These are phyloP conservation scores for Escovopsis sp. DNA, from an alignment of 2,329 filamentous ascomycete species.

Conservation along the genomic window DNA sequence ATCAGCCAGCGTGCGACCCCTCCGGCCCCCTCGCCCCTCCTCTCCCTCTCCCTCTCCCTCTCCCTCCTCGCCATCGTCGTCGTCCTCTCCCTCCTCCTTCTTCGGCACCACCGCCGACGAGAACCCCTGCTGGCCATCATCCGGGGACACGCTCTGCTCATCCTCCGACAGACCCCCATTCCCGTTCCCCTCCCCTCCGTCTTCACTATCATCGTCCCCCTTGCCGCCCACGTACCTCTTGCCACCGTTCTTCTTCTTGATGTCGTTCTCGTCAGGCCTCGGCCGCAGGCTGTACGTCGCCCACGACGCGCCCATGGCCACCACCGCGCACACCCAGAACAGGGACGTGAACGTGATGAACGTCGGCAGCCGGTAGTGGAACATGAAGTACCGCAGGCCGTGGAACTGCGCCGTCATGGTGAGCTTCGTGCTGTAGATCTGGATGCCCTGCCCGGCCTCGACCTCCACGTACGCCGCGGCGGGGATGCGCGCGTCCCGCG, in stretches of 20 bases:
- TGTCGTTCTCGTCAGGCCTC: slow-evolving; percentile 4
- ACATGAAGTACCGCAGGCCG: slow-evolving; percentile 75
- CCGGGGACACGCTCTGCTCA: slow-evolving; percentile 28
- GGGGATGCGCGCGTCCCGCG: slow-evolving; percentile 23
- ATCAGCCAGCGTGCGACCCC: slow-evolving; percentile 16
- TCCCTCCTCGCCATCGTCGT: slow-evolving; percentile 22
- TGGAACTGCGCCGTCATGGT: slow-evolving; percentile 59
- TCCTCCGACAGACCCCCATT: slow-evolving; percentile 28
- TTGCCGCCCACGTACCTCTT: slow-evolving; percentile 8
- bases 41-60: no score
- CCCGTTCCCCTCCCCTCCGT: slow-evolving; percentile 17
- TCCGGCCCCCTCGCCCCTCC: no score
- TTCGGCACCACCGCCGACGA: no score
- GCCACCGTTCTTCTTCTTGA: slow-evolving; percentile 4
- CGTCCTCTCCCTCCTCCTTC: slow-evolving; percentile 15
- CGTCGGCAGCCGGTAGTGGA: slow-evolving; percentile 57
- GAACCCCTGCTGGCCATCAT: slow-evolving; percentile 25
- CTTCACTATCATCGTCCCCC: slow-evolving; percentile 14
- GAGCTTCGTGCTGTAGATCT: slow-evolving; percentile 58
- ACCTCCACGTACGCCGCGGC: slow-evolving; percentile 44
- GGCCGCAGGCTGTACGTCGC: slow-evolving; percentile 29
- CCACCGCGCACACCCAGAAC: slow-evolving; percentile 67
- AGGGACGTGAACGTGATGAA: slow-evolving; percentile 51
- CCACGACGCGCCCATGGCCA: slow-evolving; percentile 53
- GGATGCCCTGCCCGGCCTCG: slow-evolving; percentile 51